Base-by-base conservation (phyloP, 1,139 yeast genomes). In the Komagataea norvegica region DNA sequence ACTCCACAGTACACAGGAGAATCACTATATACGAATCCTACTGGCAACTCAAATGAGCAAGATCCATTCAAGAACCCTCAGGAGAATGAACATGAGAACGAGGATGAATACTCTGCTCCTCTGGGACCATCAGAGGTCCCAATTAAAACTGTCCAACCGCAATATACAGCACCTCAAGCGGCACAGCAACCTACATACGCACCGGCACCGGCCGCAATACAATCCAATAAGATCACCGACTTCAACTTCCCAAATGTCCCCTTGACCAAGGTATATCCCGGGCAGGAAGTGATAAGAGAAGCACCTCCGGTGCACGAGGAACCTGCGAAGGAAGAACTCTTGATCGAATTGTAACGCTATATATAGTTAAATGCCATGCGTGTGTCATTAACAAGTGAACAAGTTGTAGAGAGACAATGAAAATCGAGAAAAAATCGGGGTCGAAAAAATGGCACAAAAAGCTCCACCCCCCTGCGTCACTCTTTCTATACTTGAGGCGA, bases 171-270 rank as follows among this genome's bases (percentile, higher is more conserved):
- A 17, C 10, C 25, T 9, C 41, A n/a, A n/a, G n/a, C n/a, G n/a
- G n/a, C 18, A 10, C 24, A 15, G 24, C 9, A 18, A 22, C 33
- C 20, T 8, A 26, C 28, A 22, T 37, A 25, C 5, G 31, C 27
- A 20, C 41, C n/a, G n/a, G n/a, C n/a, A n/a, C n/a, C n/a, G n/a
- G n/a, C n/a, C n/a, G n/a, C n/a, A n/a, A n/a, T n/a, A n/a, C n/a
- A n/a, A n/a, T 29, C 11, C 4, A 31, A 28, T 11, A 57, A 57
- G 37, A 61, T 63, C 15, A 64, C 67, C 1, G 56, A 57, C 33
- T 57, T 56, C 38, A 54, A 60, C 35, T 65, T 65, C 42, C 69
- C 69, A 21, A 56, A 62, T 20, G 68, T 64, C 3, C 69, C 69
- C 3, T 42, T 52, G n/a, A 51, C 48, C 14, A 62, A 55, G 35